phyloP scores from a whole-genome alignment of 805 yeast species.

The Hagleromyces aurorensis region DNA sequence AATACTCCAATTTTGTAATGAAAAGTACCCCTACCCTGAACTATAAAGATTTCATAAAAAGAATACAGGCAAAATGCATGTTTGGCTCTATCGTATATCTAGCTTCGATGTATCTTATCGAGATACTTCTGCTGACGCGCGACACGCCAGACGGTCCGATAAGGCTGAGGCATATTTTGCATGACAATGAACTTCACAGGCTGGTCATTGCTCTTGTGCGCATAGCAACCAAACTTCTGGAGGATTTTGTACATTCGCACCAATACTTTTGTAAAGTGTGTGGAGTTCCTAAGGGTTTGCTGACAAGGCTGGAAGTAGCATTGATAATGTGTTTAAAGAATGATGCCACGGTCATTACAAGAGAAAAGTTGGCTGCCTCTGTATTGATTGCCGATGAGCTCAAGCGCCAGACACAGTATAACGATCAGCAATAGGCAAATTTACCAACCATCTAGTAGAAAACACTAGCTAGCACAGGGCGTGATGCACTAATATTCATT shows the following conservation, averaged over 20 bases:
- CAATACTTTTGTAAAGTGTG: slow-evolving; percentile 40
- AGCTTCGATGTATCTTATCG: slow-evolving; percentile 21
- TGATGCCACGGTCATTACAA: slow-evolving; percentile 16
- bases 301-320: slow-evolving; percentile 23
- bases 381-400: slow-evolving; percentile 11
- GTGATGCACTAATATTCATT: no score
- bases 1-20: slow-evolving; percentile 20
- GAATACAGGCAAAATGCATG: slow-evolving; percentile 28
- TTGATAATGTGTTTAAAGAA: slow-evolving; percentile 15
- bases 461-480: no score
- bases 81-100: slow-evolving; percentile 23
- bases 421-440: no score
- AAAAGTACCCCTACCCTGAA: slow-evolving; percentile 25
- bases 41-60: slow-evolving; percentile 16
- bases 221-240: slow-evolving; percentile 40
- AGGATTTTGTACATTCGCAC: slow-evolving; percentile 40
- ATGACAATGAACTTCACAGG: slow-evolving; percentile 35
- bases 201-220: slow-evolving; percentile 38
- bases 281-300: slow-evolving; percentile 33
- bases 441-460: no score
- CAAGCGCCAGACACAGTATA: no score
- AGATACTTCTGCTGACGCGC: slow-evolving; percentile 14
- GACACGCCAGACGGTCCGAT: slow-evolving; percentile 6
- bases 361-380: slow-evolving; percentile 12
- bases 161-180: slow-evolving; percentile 25